Base-by-base conservation (phyloP, 129 eudicot genomes). In the Solidago caesia region DNA sequence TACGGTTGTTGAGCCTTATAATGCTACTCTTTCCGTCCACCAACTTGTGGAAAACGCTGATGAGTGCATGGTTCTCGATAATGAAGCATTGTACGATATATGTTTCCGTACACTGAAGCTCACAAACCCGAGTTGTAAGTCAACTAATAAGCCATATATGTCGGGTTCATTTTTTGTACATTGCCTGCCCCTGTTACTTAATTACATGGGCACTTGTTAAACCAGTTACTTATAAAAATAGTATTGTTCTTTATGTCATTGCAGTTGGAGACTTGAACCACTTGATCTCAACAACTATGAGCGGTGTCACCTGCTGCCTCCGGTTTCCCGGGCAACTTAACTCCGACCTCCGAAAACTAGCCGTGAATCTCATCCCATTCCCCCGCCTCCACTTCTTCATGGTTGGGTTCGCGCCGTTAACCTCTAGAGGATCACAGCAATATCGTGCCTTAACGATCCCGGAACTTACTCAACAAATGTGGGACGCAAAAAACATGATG, bases 71-170 rank as follows among this genome's bases (percentile, higher is more conserved):
- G 92, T 87, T 60, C 96, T 89, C 45, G 96, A 86, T 63, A 86
- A 89, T 44, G 92, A 89, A 72, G 96, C 96, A 8, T 85, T 89
- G 74, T 89, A 89, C 41, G 96, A 90, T 75, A 90, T 90, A 46
- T 90, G 96, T 67, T 85, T 90, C 82, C 92, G 96, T 15, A 90
- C 96, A 16, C 93, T 90, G 58, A 90, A 90, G 87, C 93, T 90
- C 77, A 85, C 91, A 2, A 90, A 87, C 73, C 96, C 96, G 4
- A 87, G 93, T 53, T 90, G 96, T 90, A 87, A 85, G 93, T 85
- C 77, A 56, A 44, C 69, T 75, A 48, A 67, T 6, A 4, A 13
- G 7, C 16, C 4, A 13, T 4, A 29, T 11, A 3, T 63, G 33
- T 9, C 3, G 4, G 7, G 33, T 16, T 15, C 62, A 56, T 4